phyloP scores from a whole-genome alignment of 352 stramenopile genomes.

The Phytopythium oedochilum region DNA sequence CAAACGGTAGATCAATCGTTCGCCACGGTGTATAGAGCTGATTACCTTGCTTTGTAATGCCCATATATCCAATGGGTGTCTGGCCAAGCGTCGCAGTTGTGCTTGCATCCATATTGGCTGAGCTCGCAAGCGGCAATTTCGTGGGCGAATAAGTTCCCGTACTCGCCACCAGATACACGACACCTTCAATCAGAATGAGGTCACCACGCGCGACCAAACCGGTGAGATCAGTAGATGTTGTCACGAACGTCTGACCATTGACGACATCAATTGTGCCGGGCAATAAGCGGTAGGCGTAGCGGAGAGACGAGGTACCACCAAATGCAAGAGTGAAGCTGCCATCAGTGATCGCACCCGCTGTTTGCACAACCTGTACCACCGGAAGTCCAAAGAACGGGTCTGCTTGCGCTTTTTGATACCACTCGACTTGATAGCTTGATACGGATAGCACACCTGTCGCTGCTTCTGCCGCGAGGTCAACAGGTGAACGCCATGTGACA shows the following conservation, averaged over 20 bases:
- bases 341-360: conserved; percentile 35
- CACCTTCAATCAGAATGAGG: conserved; percentile 65
- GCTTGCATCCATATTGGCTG: conserved; percentile 15
- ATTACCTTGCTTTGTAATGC: conserved; percentile 32
- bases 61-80: conserved; percentile 29
- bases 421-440: conserved; percentile 57
- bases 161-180: conserved; percentile 71
- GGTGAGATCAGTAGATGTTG: conserved; percentile 87
- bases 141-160: conserved; percentile 71
- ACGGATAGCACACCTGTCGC: conserved; percentile 9
- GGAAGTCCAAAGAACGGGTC: conserved; percentile 54
- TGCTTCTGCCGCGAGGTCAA: conserved; percentile 7
- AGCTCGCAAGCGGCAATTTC: conserved; percentile 47
- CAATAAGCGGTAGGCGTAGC: conserved; percentile 33
- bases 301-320: conserved; percentile 17
- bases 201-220: conserved; percentile 82
- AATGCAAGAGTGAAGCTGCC: conserved; percentile 70
- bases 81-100: conserved; percentile 21
- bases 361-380: conserved; percentile 49
- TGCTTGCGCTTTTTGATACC: conserved; percentile 52
- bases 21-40: conserved; percentile 51
- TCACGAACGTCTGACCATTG: conserved; percentile 46
- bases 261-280: conserved; percentile 55
- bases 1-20: conserved; percentile 47
- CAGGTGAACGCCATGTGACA: conserved; percentile 44